A percentile compares a stretch with the other conserved stretches of the same genome.
phyloP scores from a whole-genome alignment of 2,329 filamentous ascomycete species.

The Hirsutella minnesotensis region DNA sequence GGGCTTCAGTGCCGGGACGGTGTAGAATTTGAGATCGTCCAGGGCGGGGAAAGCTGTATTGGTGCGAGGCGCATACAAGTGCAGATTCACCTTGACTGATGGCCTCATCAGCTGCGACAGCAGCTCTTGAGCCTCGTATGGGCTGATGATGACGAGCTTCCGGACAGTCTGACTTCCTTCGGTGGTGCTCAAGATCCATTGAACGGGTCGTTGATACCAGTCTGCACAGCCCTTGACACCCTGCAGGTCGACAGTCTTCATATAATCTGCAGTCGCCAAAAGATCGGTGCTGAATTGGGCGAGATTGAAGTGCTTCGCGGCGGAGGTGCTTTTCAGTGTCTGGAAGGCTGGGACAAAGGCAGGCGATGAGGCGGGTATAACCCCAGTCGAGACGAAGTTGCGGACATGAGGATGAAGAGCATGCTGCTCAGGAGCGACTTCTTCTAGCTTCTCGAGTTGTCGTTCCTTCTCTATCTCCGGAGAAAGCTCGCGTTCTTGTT shows the following conservation, averaged over 20 bases:
- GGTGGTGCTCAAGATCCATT: no score
- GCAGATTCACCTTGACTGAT: no score
- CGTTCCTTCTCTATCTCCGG: constrained; percentile 52
- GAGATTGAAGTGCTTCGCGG: constrained; percentile 2
- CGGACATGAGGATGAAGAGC: constrained; percentile 28
- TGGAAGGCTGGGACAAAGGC: background rate
- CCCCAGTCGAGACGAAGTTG: background rate
- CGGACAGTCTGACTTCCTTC: no score
- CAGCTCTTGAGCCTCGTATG: no score
- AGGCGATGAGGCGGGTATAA: background rate
- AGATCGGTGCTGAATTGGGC: constrained; percentile 4
- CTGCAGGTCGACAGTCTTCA: no score
- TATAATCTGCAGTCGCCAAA: no score
- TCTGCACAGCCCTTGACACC: no score
- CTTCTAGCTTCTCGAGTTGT: constrained; percentile 35
- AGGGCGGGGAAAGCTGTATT: no score
- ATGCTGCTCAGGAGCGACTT: constrained; percentile 24
- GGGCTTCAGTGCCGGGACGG: background rate
- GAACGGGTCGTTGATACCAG: no score
- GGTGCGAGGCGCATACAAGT: no score
- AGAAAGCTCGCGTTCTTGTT: constrained; percentile 57
- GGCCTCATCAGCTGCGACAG: no score
- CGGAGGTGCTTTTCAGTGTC: background rate
- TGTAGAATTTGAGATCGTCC: constrained; percentile 3
- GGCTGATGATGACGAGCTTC: no score